These are phyloP conservation scores for Hyaloscypha hepaticicola DNA, from an alignment of 495 filamentous ascomycete genomes.

Conservation along the genomic window DNA sequence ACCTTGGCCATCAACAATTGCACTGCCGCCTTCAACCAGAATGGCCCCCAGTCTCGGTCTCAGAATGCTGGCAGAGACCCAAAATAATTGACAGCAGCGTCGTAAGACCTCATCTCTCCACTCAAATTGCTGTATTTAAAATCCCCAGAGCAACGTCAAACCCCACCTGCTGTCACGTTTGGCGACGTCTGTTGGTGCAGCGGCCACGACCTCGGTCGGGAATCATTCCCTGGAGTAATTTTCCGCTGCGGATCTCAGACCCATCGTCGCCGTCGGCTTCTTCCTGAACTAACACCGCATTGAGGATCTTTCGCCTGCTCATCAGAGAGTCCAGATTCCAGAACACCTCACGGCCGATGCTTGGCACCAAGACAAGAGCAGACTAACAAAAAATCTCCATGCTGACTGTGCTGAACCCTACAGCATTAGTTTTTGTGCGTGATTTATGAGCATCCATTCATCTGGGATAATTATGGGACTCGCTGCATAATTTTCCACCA, in stretches of 20 bases:
- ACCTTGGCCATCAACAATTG: neutral
- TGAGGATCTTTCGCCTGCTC: neutral
- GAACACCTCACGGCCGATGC: slow-evolving; percentile 13
- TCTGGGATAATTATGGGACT: slow-evolving; percentile 1
- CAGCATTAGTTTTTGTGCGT: neutral
- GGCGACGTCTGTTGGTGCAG: neutral
- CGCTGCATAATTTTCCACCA: neutral
- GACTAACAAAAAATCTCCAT: neutral
- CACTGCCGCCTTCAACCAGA: neutral
- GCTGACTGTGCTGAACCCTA: neutral
- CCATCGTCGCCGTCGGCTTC: neutral
- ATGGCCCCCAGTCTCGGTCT: neutral
- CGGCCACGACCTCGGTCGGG: neutral
- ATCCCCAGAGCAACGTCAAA: neutral
- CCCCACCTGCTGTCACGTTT: neutral
- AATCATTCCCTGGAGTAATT: neutral
- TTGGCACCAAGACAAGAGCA: slow-evolving; percentile 2
- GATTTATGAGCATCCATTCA: neutral
- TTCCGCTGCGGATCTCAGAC: neutral
- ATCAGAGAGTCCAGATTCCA: slow-evolving; percentile 1
- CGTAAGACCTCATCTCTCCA: neutral
- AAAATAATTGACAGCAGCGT: neutral
- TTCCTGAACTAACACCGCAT: neutral
- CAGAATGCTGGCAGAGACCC: neutral
- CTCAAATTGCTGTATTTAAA: neutral